Conservation (phyloP, 1,284 basidiomycete genomes). For the Tilletia horrida region DNA sequence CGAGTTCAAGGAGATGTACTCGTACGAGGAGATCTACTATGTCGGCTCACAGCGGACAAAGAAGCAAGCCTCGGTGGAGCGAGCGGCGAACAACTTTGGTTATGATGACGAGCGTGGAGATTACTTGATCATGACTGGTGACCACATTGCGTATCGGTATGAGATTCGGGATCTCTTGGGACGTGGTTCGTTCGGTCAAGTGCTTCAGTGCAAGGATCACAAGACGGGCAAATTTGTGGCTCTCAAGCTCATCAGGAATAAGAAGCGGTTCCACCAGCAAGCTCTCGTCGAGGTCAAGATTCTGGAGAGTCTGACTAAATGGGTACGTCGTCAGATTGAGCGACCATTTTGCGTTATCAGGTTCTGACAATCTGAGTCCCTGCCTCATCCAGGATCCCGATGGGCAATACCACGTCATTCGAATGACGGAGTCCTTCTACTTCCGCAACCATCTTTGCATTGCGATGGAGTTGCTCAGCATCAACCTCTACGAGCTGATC, state of each 20-base stretch:
- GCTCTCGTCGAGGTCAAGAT: slow-evolving; percentile 98
- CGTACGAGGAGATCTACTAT: slow-evolving; percentile 80
- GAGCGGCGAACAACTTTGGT: slow-evolving; percentile 81
- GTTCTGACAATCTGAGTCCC: too few relatives aligned
- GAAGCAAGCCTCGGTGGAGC: slow-evolving; percentile 58
- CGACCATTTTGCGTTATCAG: too few relatives aligned
- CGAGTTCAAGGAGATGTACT: slow-evolving; percentile 85
- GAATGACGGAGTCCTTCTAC: slow-evolving; percentile 98
- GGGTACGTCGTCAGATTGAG: slow-evolving; percentile 62
- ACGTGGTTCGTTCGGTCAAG: slow-evolving; percentile 98
- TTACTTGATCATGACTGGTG: slow-evolving; percentile 82
- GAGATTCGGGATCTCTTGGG: slow-evolving; percentile 88
- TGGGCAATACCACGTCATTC: slow-evolving; percentile 93
- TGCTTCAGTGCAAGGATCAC: slow-evolving; percentile 92
- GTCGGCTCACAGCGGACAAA: slow-evolving; percentile 61
- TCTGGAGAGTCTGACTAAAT: slow-evolving; percentile 89
- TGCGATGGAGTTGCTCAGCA: slow-evolving; percentile 93
- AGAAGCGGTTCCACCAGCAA: slow-evolving; percentile 98
- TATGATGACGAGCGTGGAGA: slow-evolving; percentile 99
- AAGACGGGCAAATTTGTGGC: slow-evolving; percentile 93
- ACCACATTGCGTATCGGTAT: slow-evolving; percentile 94
- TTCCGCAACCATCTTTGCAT: slow-evolving; percentile 98
- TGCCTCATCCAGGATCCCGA: slow-evolving; percentile 72
- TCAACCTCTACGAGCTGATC: slow-evolving; percentile 98
- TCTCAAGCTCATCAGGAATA: slow-evolving; percentile 98